Conservation (phyloP, 768 basidiomycete species). For the Rhodotorula sphaerocarpa region DNA sequence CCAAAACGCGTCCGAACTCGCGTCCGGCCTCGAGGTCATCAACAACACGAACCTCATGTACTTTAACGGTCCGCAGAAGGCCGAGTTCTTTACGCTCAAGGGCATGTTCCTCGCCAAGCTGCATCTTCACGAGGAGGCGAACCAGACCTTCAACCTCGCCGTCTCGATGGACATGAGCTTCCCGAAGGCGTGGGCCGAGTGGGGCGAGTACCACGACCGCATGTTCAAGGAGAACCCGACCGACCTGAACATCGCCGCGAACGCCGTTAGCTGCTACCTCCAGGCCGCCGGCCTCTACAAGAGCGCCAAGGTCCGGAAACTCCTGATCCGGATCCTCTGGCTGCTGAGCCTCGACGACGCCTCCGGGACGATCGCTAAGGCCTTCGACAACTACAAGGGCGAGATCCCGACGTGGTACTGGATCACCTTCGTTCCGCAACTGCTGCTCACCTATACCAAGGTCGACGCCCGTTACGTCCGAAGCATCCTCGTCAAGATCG, state of each 20-base stretch:
- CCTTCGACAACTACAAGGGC: constrained; percentile 70
- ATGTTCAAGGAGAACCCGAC: constrained; percentile 78
- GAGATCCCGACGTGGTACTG: constrained; percentile 97
- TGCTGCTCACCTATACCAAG: constrained; percentile 78
- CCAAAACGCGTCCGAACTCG: constrained; percentile 84
- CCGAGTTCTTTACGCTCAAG: constrained; percentile 96
- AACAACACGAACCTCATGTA: constrained; percentile 99
- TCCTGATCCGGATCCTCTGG: constrained; percentile 92
- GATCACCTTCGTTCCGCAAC: constrained; percentile 93
- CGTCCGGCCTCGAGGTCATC: constrained; percentile 93
- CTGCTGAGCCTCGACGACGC: constrained; percentile 83
- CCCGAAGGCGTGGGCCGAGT: constrained; percentile 97
- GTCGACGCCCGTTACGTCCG: constrained; percentile 89
- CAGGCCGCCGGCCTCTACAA: constrained; percentile 95
- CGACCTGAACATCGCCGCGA: constrained; percentile 58
- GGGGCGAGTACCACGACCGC: constrained; percentile 87
- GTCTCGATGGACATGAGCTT: constrained; percentile 91
- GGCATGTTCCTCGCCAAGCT: constrained; percentile 95
- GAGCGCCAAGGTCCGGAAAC: constrained; percentile 79
- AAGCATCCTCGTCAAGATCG: constrained; percentile 76
- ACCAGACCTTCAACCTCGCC: constrained; percentile 82
- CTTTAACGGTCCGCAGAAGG: constrained; percentile 87
- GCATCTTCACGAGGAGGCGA: constrained; percentile 71
- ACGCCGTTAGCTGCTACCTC: constrained; percentile 93
- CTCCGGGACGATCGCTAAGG: constrained; percentile 39